Evolutionary conservation across 1,284 basidiomycete species (phyloP).

Genomic region (Sanguinoderma infundibulare): DNA sequence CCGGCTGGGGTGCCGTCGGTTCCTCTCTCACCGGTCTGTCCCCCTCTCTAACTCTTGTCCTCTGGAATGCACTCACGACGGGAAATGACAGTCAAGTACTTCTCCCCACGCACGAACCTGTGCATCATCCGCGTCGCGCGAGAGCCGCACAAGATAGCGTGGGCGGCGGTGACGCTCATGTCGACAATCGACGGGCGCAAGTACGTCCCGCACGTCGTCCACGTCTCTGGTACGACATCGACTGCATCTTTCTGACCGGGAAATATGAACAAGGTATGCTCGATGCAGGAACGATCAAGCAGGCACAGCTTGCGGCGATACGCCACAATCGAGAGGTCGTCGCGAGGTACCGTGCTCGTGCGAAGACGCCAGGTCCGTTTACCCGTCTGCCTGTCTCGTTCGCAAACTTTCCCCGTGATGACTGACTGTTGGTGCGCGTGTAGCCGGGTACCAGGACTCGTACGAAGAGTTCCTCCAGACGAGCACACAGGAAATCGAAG

Average conservation of each 20-base stretch:
- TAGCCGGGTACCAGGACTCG: constrained; percentile 59
- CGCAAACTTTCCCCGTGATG: no score
- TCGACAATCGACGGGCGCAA: constrained; percentile 58
- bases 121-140: constrained; percentile 81
- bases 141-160: constrained; percentile 74
- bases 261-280: no score
- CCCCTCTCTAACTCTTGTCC: not conserved
- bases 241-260: not conserved
- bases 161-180: constrained; percentile 73
- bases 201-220: constrained; percentile 72
- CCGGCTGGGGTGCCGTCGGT: constrained; percentile 79
- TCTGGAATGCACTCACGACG: not conserved
- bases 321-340: constrained; percentile 70
- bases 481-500: constrained; percentile 63
- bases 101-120: constrained; percentile 75
- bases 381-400: not conserved
- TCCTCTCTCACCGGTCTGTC: constrained; percentile 64
- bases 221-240: constrained; percentile 66
- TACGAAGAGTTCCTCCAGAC: constrained; percentile 60
- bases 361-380: constrained; percentile 53
- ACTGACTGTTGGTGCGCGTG: no score
- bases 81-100: constrained; percentile 89
- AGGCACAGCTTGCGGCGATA: constrained; percentile 76
- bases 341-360: constrained; percentile 60
- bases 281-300: constrained; percentile 74